A percentile compares a stretch with the other conserved stretches of the same genome.
Evolutionary conservation across 352 stramenopile genomes (phyloP).

Genomic region (Phytophthora macrochlamydospora): DNA sequence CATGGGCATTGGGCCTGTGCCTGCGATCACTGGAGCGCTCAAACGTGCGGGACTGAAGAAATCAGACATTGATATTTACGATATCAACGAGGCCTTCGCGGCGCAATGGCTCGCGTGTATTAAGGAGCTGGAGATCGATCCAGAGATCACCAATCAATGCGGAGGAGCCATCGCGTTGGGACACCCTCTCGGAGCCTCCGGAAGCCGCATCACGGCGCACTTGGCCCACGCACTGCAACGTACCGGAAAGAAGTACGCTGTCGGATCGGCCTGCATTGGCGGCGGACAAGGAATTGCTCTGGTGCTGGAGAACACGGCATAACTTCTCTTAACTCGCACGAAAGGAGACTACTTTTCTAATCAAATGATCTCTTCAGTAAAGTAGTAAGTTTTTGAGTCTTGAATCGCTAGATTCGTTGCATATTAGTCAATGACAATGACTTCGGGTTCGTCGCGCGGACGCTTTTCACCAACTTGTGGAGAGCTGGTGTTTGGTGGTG

Average conservation of each 20-base stretch:
- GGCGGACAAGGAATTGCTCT: conserved; percentile 98
- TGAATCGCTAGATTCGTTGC: no score
- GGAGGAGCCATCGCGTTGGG: conserved; percentile 97
- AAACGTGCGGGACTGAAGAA: conserved; percentile 88
- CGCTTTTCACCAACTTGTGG: background rate
- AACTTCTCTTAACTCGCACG: conserved; percentile 13
- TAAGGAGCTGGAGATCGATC: conserved; percentile 96
- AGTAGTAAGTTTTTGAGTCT: no score
- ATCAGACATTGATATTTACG: conserved; percentile 95
- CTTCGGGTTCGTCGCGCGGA: background rate
- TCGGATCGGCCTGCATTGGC: conserved; percentile 98
- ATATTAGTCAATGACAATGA: conserved; percentile 1
- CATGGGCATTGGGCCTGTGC: conserved; percentile 98
- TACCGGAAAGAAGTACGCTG: conserved; percentile 92
- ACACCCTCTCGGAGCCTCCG: conserved; percentile 96
- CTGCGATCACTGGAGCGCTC: conserved; percentile 94
- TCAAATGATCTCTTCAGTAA: no score
- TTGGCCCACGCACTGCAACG: conserved; percentile 88
- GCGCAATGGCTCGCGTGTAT: conserved; percentile 96
- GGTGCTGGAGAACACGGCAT: conserved; percentile 92
- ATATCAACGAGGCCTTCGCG: conserved; percentile 99
- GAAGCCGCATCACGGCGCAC: conserved; percentile 92
- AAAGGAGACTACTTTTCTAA: no score
- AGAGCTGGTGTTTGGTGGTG: background rate
- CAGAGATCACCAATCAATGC: conserved; percentile 92